A percentile compares a stretch with the other conserved stretches of the same genome.
phyloP scores from a whole-genome alignment of 2,329 filamentous ascomycete genomes.

The Penicillium crustosum region DNA sequence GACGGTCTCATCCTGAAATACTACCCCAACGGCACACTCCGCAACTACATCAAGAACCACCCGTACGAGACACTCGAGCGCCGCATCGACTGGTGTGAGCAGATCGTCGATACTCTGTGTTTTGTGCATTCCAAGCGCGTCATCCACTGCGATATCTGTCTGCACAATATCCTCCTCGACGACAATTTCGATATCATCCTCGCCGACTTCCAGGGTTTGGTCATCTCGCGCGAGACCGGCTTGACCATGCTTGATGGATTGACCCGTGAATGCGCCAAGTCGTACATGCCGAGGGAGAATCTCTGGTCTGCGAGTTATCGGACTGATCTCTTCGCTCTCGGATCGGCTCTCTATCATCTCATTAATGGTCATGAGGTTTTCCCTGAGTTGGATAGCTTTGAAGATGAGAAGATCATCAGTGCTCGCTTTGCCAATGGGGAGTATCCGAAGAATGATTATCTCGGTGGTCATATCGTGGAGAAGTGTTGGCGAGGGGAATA shows the following conservation, averaged over 20 bases:
- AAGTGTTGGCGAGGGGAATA: constrained; percentile 21
- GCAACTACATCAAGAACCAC: constrained; percentile 7
- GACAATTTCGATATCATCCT: constrained; percentile 13
- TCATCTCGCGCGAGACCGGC: constrained; percentile 7
- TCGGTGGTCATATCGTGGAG: constrained; percentile 14
- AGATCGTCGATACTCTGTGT: constrained; percentile 19
- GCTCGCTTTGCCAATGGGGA: constrained; percentile 4
- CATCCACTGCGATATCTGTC: constrained; percentile 7
- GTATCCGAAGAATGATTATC: constrained; percentile 14
- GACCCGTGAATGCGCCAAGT: constrained; percentile 14
- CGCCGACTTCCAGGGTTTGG: constrained; percentile 20
- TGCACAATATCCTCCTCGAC: constrained; percentile 12
- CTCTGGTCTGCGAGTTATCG: constrained; percentile 6
- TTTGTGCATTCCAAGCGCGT: constrained; percentile 15
- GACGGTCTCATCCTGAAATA: constrained; percentile 15
- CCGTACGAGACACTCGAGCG: neutral
- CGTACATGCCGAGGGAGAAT: constrained; percentile 12
- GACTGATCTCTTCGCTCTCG: constrained; percentile 26
- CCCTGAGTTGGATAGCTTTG: constrained; percentile 10
- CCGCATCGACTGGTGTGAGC: constrained; percentile 21
- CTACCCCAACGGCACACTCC: constrained; percentile 14
- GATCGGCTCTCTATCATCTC: constrained; percentile 23
- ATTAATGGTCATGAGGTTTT: constrained; percentile 20
- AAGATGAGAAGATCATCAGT: constrained; percentile 5
- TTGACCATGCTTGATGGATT: constrained; percentile 17